Base-by-base conservation (phyloP, 768 basidiomycete species). In the Candolleomyces eurysporus region DNA sequence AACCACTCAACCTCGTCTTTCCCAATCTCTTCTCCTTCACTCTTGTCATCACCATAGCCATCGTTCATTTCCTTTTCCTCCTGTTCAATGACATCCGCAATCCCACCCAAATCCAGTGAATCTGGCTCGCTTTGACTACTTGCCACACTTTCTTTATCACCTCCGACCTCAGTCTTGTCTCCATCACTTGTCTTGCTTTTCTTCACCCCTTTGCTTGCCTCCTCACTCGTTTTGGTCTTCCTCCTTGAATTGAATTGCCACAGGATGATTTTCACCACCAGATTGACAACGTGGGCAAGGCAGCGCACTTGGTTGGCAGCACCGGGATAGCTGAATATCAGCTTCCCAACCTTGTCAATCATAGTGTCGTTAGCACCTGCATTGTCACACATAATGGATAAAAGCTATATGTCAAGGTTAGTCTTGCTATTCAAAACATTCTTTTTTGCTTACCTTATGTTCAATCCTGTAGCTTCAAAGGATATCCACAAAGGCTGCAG, bases 251-350 rank as follows among this genome's bases (percentile, higher is more conserved):
- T 72, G 63, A 78, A 79, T 46, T 67, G 60, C 0, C 52, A 16
- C 0, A 78, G 30, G 1, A 76, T 13, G 4, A 62, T 63, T 53
- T 76, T 76, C 0, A 73, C 74, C 0, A 72, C 61, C 0, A 79
- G 65, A 48, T 74, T 76, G 43, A 78, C 13, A 8, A 72, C 65
- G 45, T 80, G 79, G 0, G 66, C 61, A 56, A 80, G 77, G 66
- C 79, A 81, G 0, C 65, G 52, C 0, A 67, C 69, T 7, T 67
- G 73, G 22, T 63, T 69, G 0, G 57, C 59, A 5, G 54, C 42
- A 16, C 74, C 73, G 9, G 56, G 58, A 46, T 71, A 76, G 4
- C 46, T 26, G 0, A 46, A 48, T 0, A 79, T 9, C 0, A 63
- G 22, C 0, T 67, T 30, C 1, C 30, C 61, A 10, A 79, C 71